Percentiles rank a stretch among this genome's conserved stretches.
Evolutionary conservation across 805 yeast genomes (phyloP).

Genomic region (Candida nanaspora): DNA sequence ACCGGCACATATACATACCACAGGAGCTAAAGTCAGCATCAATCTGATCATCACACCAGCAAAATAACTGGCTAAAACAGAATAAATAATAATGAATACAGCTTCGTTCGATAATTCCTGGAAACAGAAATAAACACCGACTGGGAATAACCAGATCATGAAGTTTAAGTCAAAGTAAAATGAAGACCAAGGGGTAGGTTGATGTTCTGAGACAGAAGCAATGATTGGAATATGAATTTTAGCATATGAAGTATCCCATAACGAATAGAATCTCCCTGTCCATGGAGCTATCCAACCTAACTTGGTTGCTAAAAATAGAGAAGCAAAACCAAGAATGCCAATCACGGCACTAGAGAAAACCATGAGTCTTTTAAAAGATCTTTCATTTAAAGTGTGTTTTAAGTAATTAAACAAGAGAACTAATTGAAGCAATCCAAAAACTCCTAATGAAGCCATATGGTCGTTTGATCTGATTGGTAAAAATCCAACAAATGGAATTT

Average conservation of each 20-base stretch:
- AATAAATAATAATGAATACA: constrained; percentile 83
- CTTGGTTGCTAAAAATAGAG: constrained; percentile 73
- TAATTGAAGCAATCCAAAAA: constrained; percentile 89
- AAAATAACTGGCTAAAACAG: constrained; percentile 91
- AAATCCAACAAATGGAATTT: constrained; percentile 97
- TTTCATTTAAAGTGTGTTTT: constrained; percentile 61
- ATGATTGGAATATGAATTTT: constrained; percentile 97
- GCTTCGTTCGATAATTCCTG: constrained; percentile 88
- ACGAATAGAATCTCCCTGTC: constrained; percentile 97
- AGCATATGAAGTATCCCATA: constrained; percentile 98
- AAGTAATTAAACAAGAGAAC: constrained; percentile 82
- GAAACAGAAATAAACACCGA: constrained; percentile 86
- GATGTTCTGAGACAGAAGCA: constrained; percentile 98
- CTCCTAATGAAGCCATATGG: constrained; percentile 97
- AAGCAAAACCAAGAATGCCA: constrained; percentile 57
- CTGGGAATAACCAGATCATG: constrained; percentile 97
- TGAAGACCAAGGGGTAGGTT: constrained; percentile 99
- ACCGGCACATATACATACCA: constrained; percentile 90
- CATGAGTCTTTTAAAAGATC: constrained; percentile 67
- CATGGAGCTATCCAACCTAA: constrained; percentile 97
- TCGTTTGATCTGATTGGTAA: constrained; percentile 95
- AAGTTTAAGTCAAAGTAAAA: constrained; percentile 91
- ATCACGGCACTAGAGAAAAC: constrained; percentile 51
- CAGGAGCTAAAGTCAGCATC: constrained; percentile 94
- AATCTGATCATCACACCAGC: constrained; percentile 99